Evolutionary conservation across 139 green algal genomes (phyloP), one percentile per base, ranked within the genome.

Genomic region (Chlorokybus atmophyticus): DNA sequence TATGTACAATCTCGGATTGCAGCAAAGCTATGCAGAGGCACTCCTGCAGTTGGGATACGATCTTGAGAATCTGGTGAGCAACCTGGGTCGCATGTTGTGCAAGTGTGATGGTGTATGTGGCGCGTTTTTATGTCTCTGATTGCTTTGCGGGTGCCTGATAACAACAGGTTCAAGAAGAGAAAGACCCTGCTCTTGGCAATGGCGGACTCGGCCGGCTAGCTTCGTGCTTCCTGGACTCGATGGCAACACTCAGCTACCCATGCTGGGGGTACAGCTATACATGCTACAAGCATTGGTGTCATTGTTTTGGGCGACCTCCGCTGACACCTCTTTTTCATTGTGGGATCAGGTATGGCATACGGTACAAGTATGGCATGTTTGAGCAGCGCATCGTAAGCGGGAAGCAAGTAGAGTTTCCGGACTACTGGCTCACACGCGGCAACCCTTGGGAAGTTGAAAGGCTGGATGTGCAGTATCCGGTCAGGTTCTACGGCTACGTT

Each of bases 301-400:
- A n/a, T n/a, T n/a, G n/a, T n/a, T n/a, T n/a, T n/a, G n/a, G n/a
- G n/a, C n/a, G n/a, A n/a, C n/a, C n/a, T n/a, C n/a, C n/a, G n/a
- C n/a, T n/a, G n/a, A n/a, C n/a, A n/a, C n/a, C n/a, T n/a, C n/a
- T n/a, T n/a, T n/a, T n/a, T n/a, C n/a, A n/a, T n/a, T n/a, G n/a
- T n/a, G n/a, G n/a, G n/a, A 14, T 6, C 44, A 52, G 71, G 4
- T 99, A 99, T 52, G 92, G 92, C 62, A 95, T 99, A 55, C 80
- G 92, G 6, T 99, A 99, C 73, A 82, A 89, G 64, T 98, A 98
- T 60, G 90, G 90, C 39, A 96, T 96, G 90, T 96, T 98, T 65
- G 77, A 86, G 55, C 87, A 95, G 83, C 78, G 54, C 41, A 85
- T 95, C 29, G 50, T 84, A 23, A 79, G 92, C 53, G 85, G 86